These are phyloP conservation scores for Eimeria sp. DNA, from an alignment of 169 alveolate species.

Conservation along the genomic window DNA sequence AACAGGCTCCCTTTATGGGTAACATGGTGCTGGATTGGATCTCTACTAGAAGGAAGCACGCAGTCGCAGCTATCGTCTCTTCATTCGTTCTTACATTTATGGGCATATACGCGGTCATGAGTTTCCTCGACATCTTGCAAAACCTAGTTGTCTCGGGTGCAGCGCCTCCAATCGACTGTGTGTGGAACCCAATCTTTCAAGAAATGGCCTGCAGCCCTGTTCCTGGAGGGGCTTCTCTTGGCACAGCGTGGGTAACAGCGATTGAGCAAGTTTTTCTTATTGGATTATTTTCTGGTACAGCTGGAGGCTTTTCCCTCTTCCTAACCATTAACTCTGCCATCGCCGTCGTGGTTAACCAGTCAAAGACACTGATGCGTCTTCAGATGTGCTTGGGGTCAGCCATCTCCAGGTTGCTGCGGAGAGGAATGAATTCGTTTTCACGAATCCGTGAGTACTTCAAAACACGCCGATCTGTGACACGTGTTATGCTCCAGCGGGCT, in stretches of 20 bases:
- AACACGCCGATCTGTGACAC: slow-evolving; percentile 23
- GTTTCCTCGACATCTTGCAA: slow-evolving; percentile 73
- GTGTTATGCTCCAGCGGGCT: slow-evolving; percentile 70
- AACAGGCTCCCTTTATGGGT: slow-evolving; percentile 83
- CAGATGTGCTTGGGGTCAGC: slow-evolving; percentile 71
- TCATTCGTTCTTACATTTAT: slow-evolving; percentile 50
- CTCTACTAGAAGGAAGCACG: slow-evolving; percentile 42
- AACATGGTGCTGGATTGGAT: slow-evolving; percentile 80
- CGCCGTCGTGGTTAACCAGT: slow-evolving; percentile 41
- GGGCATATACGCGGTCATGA: slow-evolving; percentile 66
- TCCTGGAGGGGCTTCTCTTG: slow-evolving; percentile 61
- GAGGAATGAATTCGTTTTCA: slow-evolving; percentile 27
- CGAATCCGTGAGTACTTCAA: slow-evolving; percentile 54
- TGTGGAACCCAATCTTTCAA: slow-evolving; percentile 74
- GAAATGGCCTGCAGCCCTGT: slow-evolving; percentile 80
- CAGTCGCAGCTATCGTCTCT: slow-evolving; percentile 39
- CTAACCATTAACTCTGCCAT: slow-evolving; percentile 37
- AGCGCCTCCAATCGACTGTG: slow-evolving; percentile 64
- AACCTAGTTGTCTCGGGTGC: slow-evolving; percentile 54
- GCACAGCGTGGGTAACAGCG: slow-evolving; percentile 64
- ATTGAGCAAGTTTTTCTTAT: slow-evolving; percentile 73
- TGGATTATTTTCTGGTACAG: slow-evolving; percentile 77
- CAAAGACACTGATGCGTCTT: slow-evolving; percentile 73
- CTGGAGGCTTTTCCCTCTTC: slow-evolving; percentile 31
- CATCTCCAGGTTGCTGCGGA: slow-evolving; percentile 31